Evolutionary conservation across 768 basidiomycete genomes (phyloP), one percentile per base, ranked within the genome.

Genomic region (Cystobasidium tubakii): DNA sequence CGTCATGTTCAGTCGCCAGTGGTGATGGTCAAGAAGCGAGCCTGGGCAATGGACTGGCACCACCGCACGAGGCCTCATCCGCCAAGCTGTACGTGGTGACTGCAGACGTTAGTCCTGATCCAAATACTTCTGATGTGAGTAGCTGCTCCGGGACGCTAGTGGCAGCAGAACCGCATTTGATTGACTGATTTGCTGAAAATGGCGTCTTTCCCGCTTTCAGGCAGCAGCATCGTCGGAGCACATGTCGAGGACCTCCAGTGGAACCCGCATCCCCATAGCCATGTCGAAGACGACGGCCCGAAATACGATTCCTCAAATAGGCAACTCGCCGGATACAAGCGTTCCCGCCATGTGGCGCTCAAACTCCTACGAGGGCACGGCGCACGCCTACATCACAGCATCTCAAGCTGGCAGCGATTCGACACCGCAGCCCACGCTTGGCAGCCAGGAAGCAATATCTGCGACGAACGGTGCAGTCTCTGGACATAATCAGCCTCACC

Each of bases 341-440:
- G 53, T 71, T 62, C 69, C 69, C 10, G 36, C 69, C 9, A 71
- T 71, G 69, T 71, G 69, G 69, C 62, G 69, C 7, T 42, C 54
- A 1, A 57, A 25, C 15, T 71, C 69, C 9, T 71, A 71, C 29
- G 69, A 71, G 42, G 69, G 69, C 13, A 42, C 69, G 27, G 55
- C 69, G 29, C 53, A 71, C 10, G 69, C 53, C 29, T 60, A 36
- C 29, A n/a, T 39, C 2, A 54, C 54, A 6, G 69, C 25, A 17
- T 67, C 66, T 25, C 6, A 43, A 42, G 6, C 63, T 7, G 43
- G 33, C 19, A 65, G 63, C 39, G 25, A 43, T 4, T 39, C 63
- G 1, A 17, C 31, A n/a, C 43, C 63, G 4, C 34, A 34, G 9
- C 43, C 34, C 13, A 4, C 2, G 4, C 7, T 21, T 27, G 33